phyloP scores from a whole-genome alignment of 2,329 filamentous ascomycete genomes.

The Talaromyces marneffei region DNA sequence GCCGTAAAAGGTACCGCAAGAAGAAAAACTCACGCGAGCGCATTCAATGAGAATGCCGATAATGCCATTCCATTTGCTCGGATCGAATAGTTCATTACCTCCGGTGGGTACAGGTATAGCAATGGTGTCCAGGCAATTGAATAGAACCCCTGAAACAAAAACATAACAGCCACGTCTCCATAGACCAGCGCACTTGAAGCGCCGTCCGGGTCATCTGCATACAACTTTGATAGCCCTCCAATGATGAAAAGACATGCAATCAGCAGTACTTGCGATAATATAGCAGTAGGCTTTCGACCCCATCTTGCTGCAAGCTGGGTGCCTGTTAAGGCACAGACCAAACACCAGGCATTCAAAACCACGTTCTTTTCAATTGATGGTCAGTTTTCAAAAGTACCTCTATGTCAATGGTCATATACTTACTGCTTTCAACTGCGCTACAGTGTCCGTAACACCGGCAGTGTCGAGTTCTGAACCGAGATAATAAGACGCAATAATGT shows the following conservation, averaged over 20 bases:
- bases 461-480: slow-evolving; percentile 40
- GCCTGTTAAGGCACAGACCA: slow-evolving; percentile 39
- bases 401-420: not conserved
- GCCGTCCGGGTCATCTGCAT: slow-evolving; percentile 19
- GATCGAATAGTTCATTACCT: slow-evolving; percentile 47
- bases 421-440: slow-evolving; percentile 37
- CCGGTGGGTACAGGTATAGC: slow-evolving; percentile 45
- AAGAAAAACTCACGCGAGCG: slow-evolving; percentile 18
- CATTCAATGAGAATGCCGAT: slow-evolving; percentile 26
- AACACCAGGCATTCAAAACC: slow-evolving; percentile 48
- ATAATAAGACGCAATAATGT: slow-evolving; percentile 40
- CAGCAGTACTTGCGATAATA: slow-evolving; percentile 30
- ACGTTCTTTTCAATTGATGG: slow-evolving; percentile 34
- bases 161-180: slow-evolving; percentile 45
- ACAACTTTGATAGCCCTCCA: slow-evolving; percentile 45
- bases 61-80: slow-evolving; percentile 44
- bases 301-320: slow-evolving; percentile 40
- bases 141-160: slow-evolving; percentile 50
- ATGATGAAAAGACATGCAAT: slow-evolving; percentile 46
- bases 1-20: not conserved
- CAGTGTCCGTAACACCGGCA: slow-evolving; percentile 42
- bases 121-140: slow-evolving; percentile 48
- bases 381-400: not conserved
- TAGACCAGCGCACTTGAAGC: slow-evolving; percentile 31
- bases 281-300: slow-evolving; percentile 43